Evolutionary conservation across 2,329 filamentous ascomycete species (phyloP), one percentile per base, ranked within the genome.

Genomic region (Aspergillus awamori): DNA sequence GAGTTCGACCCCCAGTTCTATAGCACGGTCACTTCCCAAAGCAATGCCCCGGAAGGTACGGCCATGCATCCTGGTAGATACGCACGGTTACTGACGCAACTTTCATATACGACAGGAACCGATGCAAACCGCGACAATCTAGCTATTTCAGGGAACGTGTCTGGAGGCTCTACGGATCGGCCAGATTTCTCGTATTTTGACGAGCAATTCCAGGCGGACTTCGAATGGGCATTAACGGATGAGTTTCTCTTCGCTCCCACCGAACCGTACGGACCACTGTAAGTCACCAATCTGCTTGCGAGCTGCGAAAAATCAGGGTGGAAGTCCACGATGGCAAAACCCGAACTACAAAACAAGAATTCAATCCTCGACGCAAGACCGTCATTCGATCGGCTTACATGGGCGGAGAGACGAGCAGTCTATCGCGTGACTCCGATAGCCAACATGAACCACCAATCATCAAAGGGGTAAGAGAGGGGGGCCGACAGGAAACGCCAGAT

Each of bases 131-230:
- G 55, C 13, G 36, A 64, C 26, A 61, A 43, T 36, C n/a, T 51
- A n/a, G 61, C 33, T 1, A 28, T 33, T 4, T 47, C 63, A n/a
- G n/a, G 55, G 8, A 59, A 48, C 48, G 52, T 55, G 6, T 36
- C 43, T 15, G 54, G 17, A 33, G 57, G 54, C n/a, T 41, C 20
- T 10, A 20, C 41, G 13, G 61, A 66, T 8, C 56, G 62, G 30
- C 67, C 68, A 15, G 68, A 72, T 36, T 59, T 69, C 5, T 56
- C 70, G 17, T 63, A 65, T 11, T 69, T 76, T n/a, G 71, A 77
- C 48, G 76, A 78, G 22, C 70, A 76, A 41, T 77, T 78, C 52
- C 64, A 78, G 4, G 69, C 74, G 0, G 74, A 78, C 55, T 74
- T 78, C 20, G 76, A 78, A 55, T 78, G 76, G 76, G 70, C 74